Evolutionary conservation across 2,329 filamentous ascomycete species (phyloP), one percentile per base, ranked within the genome.

Genomic region (Colletotrichum brevisporum): DNA sequence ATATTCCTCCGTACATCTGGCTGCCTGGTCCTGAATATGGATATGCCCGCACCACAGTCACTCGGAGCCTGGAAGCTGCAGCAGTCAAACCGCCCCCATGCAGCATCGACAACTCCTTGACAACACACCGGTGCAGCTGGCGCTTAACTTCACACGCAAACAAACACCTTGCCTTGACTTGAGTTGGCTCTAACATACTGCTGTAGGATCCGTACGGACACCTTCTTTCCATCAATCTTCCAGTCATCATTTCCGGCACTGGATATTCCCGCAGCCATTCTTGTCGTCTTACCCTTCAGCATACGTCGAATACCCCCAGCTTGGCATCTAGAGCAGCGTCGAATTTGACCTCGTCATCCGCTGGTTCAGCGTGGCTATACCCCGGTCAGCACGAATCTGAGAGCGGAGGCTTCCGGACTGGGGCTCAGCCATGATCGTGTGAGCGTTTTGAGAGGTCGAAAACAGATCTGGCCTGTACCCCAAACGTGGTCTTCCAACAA

Each of bases 51-150:
- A 56, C 12, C 39, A 57, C 53, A 39, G 26, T 54, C 51, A 16
- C 39, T 24, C 27, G n/a, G 50, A 18, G n/a, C 15, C 18, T 26
- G n/a, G 52, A 16, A 53, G 26, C 50, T 50, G 50, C 24, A 43
- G 45, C 12, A 50, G 26, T 24, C 27, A 58, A 41, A 53, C 53
- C 47, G 53, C 52, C 56, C 54, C 56, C 27, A 65, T 65, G 61
- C 61, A 47, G 47, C 50, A 36, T 45, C 47, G 21, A 36, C 61
- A 21, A 31, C 41, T 55, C 48, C 41, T 48, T 65, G 66, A 69
- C 66, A 69, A 52, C 66, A 65, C 66, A 69, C 48, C 61, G 50
- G 50, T 59, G 66, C 66, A 69, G 61, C 55, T 60, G 66, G 61
- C 66, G 66, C 66, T 59, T 54, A 65, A 65, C 41, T 52, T 36